phyloP scores from a whole-genome alignment of 2,329 filamentous ascomycete genomes.

The Waltergamsia citrina region DNA sequence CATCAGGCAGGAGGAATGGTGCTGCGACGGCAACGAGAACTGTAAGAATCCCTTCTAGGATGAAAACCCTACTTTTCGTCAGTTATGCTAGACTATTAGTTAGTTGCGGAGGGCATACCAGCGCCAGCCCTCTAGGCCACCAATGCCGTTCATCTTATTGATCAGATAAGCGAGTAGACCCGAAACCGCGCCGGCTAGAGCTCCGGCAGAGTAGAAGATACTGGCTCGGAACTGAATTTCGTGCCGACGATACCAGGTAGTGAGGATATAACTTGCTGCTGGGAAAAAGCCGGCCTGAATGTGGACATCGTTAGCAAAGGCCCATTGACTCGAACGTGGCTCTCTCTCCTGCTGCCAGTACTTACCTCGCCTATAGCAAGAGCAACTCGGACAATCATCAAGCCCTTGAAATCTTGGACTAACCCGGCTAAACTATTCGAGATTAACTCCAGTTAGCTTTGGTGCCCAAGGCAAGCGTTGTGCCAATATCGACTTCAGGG shows the following conservation, averaged over 20 bases:
- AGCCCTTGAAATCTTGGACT: conserved; percentile 2
- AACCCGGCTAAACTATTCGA: conserved; percentile 2
- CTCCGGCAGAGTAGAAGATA: conserved; percentile 16
- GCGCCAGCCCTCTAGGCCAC: conserved; percentile 10
- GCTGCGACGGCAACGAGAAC: not conserved
- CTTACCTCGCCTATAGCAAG: conserved; percentile 5
- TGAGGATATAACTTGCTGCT: conserved; percentile 4
- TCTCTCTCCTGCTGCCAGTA: too few relatives aligned
- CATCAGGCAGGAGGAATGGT: conserved; percentile 1
- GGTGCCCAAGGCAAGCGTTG: conserved; percentile 42
- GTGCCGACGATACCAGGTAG: conserved; percentile 2
- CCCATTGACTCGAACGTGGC: too few relatives aligned
- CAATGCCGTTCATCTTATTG: conserved; percentile 11
- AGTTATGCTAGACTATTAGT: not conserved
- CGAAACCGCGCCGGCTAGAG: conserved; percentile 12
- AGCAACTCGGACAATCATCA: conserved; percentile 1
- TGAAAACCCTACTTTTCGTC: conserved; percentile 3
- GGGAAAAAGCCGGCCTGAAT: conserved; percentile 8
- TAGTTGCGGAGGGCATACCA: conserved; percentile 5
- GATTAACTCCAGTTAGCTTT: not conserved
- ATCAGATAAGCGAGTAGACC: conserved; percentile 12
- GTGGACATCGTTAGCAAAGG: too few relatives aligned
- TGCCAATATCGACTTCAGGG: conserved; percentile 29
- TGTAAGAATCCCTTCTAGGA: conserved; percentile 3
- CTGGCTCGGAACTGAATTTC: conserved; percentile 10